Conservation (phyloP, 2,329 filamentous ascomycete species). For the Fusarium xylarioides region DNA sequence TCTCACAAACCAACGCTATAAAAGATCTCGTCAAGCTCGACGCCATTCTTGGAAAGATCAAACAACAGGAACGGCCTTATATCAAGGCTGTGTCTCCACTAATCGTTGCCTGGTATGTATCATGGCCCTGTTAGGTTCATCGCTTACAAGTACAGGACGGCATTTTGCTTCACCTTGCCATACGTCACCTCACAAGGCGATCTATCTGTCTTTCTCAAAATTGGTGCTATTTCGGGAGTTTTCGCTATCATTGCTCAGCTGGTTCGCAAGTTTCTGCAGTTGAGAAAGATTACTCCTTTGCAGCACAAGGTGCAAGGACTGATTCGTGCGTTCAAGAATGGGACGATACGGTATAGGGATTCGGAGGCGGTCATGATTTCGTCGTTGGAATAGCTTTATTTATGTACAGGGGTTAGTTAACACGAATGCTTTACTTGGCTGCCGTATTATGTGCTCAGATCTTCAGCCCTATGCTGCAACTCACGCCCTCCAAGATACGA, state of each 20-base stretch:
- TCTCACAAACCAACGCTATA: not conserved
- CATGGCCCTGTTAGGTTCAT: accelerated
- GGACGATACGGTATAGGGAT: constrained; percentile 3
- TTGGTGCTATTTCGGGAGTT: accelerated
- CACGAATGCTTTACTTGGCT: accelerated
- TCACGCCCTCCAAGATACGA: accelerated
- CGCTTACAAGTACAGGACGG: not conserved
- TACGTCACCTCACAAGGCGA: not conserved
- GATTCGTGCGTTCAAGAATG: constrained; percentile 11
- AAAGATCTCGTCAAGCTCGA: not conserved
- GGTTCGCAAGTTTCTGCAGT: not conserved
- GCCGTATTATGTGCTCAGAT: not conserved
- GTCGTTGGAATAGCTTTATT: accelerated
- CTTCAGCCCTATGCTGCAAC: not conserved
- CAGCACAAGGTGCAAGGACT: constrained; percentile 2
- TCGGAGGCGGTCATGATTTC: not conserved
- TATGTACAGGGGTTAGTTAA: accelerated
- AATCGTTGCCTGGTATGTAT: not conserved
- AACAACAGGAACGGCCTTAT: not conserved
- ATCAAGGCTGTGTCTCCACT: not conserved
- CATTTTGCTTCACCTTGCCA: not conserved
- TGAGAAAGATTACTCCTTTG: not conserved
- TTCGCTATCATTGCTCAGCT: accelerated
- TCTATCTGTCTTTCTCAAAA: accelerated
- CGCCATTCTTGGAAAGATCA: not conserved